A percentile compares a stretch with the other conserved stretches of the same genome.
Evolutionary conservation across 805 yeast genomes (phyloP).

Genomic region (Candida sakaeoensis): DNA sequence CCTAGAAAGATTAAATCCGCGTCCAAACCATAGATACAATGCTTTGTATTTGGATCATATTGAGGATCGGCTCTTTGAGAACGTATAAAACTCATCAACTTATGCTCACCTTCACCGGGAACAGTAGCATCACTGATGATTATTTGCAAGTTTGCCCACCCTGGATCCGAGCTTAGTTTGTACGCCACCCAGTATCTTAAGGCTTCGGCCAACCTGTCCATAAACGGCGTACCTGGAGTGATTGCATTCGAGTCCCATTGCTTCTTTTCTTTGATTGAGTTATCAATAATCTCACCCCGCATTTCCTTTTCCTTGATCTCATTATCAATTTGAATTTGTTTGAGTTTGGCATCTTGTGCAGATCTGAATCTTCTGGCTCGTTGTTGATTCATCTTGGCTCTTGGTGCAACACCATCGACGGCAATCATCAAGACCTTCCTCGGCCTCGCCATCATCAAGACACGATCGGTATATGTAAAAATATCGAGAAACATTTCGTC

Average conservation of each 20-base stretch:
- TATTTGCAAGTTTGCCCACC: constrained; percentile 87
- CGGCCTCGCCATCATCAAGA: constrained; percentile 90
- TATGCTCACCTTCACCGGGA: constrained; percentile 99
- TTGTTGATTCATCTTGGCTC: constrained; percentile 98
- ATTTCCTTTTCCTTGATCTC: constrained; percentile 55
- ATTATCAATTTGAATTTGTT: constrained; percentile 64
- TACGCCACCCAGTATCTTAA: constrained; percentile 90
- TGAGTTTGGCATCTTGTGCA: constrained; percentile 84
- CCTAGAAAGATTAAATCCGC: constrained; percentile 97
- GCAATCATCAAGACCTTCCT: constrained; percentile 90
- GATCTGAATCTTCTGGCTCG: constrained; percentile 89
- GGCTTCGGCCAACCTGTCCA: constrained; percentile 83
- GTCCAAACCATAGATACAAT: constrained; percentile 94
- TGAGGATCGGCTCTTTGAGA: constrained; percentile 83
- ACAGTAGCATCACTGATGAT: constrained; percentile 93
- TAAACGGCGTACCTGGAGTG: constrained; percentile 98
- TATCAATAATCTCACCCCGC: constrained; percentile 74
- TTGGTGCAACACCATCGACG: constrained; percentile 98
- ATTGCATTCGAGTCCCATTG: constrained; percentile 95
- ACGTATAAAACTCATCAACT: constrained; percentile 92
- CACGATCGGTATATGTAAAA: constrained; percentile 89
- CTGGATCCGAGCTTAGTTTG: constrained; percentile 84
- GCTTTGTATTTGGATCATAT: constrained; percentile 90
- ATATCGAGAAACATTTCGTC: constrained; percentile 95
- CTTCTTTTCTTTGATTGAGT: constrained; percentile 65